A percentile compares a stretch with the other conserved stretches of the same genome.
Evolutionary conservation across 2,329 filamentous ascomycete species (phyloP).

Genomic region (Pestalotiopsis sp.): DNA sequence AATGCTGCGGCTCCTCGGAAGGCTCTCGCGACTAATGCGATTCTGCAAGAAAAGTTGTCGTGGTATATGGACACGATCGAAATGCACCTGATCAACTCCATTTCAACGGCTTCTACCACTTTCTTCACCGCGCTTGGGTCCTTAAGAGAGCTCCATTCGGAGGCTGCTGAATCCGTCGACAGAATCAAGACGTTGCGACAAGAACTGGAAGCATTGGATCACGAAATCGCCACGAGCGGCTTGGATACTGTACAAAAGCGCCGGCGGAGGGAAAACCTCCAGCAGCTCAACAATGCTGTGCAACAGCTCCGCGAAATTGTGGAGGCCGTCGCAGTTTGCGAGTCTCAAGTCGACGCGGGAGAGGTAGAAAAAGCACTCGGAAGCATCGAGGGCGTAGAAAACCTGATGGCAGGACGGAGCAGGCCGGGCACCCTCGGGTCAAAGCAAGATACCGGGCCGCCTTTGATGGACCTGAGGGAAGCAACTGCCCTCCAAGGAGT

Average conservation of each 20-base stretch:
- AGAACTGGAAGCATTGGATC: conserved; percentile 79
- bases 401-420: conserved; percentile 69
- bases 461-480: conserved; percentile 69
- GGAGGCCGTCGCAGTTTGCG: conserved; percentile 73
- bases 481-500: conserved; percentile 81
- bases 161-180: conserved; percentile 87
- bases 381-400: conserved; percentile 76
- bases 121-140: conserved; percentile 96
- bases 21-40: conserved; percentile 91
- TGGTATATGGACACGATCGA: conserved; percentile 99
- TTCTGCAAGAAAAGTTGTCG: conserved; percentile 94
- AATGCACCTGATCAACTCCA: conserved; percentile 93
- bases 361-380: conserved; percentile 80
- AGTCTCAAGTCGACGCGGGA: conserved; percentile 80
- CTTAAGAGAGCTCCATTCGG: conserved; percentile 84
- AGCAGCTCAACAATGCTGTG: conserved; percentile 79
- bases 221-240: conserved; percentile 83
- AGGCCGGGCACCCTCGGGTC: conserved; percentile 12
- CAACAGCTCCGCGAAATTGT: conserved; percentile 81
- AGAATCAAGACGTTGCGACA: conserved; percentile 80
- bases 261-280: conserved; percentile 79
- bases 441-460: conserved; percentile 32
- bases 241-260: conserved; percentile 84
- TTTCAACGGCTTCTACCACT: conserved; percentile 91
- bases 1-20: conserved; percentile 69